Base-by-base conservation (phyloP, 495 filamentous ascomycete species). In the Thozetella sp. region DNA sequence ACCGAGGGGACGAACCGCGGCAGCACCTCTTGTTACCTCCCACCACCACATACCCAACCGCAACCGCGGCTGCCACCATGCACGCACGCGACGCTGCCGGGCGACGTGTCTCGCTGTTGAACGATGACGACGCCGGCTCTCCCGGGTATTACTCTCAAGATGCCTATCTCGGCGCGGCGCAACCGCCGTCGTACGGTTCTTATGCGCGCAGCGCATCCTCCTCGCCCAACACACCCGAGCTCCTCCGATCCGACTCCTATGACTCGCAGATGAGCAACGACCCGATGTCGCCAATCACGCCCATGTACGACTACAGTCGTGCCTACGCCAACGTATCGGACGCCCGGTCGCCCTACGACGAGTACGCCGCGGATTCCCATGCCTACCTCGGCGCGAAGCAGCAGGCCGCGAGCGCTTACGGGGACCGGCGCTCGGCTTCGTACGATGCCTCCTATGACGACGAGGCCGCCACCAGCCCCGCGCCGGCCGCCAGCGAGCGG, bases 191-290 rank as follows among this genome's bases (percentile, higher is more conserved):
- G 27, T 37, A 43, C 69, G 13, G 25, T 59, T 11, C 37, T 20
- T 27, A 67, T 62, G 40, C 30, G 19, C 60, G 69, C 50, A 70
- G 71, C 34, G 27, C 63, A 34, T 75, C 73, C 2, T 77, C 80
- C 4, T 67, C 69, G 20, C 73, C 78, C 34, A 66, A 71, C 56
- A 83, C 79, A 0, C 81, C 82, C 25, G 78, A 76, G 59, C 74
- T 85, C 25, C 65, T 79, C 24, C 78, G 82, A 9, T 78, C 80
- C 22, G 72, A 83, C 59, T 85, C 82, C 0, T 85, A 80, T 64
- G 82, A 83, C 64, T 85, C 81, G 13, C 76, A 82, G 53, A 74
- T 74, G 57, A 76, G 76, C 67, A 74, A 68, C 63, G 81, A 80
- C 46, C 72, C 77, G 23, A 58, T 71, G 26, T 79, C 80, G 0